A percentile compares a stretch with the other conserved stretches of the same genome.
Evolutionary conservation across 129 eudicot species (phyloP).

Genomic region (Ambrosia artemisiifolia): DNA sequence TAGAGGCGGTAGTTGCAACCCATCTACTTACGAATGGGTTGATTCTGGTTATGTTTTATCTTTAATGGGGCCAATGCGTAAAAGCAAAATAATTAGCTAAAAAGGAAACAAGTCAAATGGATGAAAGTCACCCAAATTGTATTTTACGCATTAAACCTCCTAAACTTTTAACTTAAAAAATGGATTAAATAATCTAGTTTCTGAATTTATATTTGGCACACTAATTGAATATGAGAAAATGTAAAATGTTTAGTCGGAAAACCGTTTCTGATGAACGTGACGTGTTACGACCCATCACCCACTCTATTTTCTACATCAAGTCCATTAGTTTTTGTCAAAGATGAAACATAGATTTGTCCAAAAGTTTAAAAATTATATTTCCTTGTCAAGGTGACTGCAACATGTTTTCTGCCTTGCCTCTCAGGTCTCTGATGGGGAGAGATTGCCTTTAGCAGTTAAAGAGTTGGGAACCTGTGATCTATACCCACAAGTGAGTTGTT

Average conservation of each 20-base stretch:
- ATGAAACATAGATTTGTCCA: constrained; percentile 4
- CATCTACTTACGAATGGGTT: background rate
- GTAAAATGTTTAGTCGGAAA: background rate
- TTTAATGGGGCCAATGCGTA: background rate
- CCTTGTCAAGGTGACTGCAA: constrained; percentile 6
- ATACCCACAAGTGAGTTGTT: constrained; percentile 75
- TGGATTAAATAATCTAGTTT: background rate
- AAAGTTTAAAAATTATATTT: background rate
- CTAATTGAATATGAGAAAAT: background rate
- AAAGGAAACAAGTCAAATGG: background rate
- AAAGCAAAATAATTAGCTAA: background rate
- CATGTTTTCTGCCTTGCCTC: constrained; percentile 11
- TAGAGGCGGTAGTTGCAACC: background rate
- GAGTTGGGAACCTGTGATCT: constrained; percentile 95
- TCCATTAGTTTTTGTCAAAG: constrained; percentile 12
- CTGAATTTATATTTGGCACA: background rate
- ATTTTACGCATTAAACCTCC: background rate
- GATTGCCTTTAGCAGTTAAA: constrained; percentile 87
- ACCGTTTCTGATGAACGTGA: background rate
- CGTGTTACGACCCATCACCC: background rate
- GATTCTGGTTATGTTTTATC: background rate
- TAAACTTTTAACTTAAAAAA: background rate
- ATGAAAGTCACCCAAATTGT: background rate
- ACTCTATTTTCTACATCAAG: background rate
- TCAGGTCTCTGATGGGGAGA: constrained; percentile 94